A percentile compares a stretch with the other conserved stretches of the same genome.
Evolutionary conservation across 2,329 filamentous ascomycete genomes (phyloP).

Genomic region (Fusarium stilboides): DNA sequence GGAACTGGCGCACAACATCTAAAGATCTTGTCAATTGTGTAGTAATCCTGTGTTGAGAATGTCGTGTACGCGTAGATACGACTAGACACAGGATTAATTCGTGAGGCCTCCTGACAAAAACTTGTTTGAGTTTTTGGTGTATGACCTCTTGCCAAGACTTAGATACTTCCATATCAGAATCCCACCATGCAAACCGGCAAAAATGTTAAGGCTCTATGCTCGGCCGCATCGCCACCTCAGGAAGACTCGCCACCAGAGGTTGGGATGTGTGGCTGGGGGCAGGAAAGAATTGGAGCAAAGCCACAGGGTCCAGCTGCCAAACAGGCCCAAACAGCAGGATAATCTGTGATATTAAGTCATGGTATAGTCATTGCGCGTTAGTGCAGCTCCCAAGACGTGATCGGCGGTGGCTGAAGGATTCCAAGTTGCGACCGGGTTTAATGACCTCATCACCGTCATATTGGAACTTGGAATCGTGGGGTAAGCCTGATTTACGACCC

Average conservation of each 20-base stretch:
- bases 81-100: not conserved
- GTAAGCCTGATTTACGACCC: slow-evolving; percentile 29
- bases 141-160: not conserved
- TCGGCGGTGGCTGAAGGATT: slow-evolving; percentile 29
- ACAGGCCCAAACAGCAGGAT: not conserved
- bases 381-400: slow-evolving; percentile 27
- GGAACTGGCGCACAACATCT: too few species aligned
- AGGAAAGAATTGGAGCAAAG: not conserved
- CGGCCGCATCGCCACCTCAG: not conserved
- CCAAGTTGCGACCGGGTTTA: slow-evolving; percentile 24
- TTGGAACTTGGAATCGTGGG: slow-evolving; percentile 15
- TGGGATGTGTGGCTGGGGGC: slow-evolving; percentile 11
- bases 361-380: slow-evolving; percentile 38
- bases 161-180: not conserved
- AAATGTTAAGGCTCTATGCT: not conserved
- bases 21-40: too few species aligned
- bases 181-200: rapidly evolving
- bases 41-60: too few species aligned
- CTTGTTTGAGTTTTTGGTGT: not conserved
- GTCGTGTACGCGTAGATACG: too few species aligned
- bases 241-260: slow-evolving; percentile 10
- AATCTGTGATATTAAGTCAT: slow-evolving; percentile 32
- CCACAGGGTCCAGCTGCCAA: slow-evolving; percentile 5
- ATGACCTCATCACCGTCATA: slow-evolving; percentile 41
- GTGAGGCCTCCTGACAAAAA: slow-evolving; percentile 3